phyloP scores from a whole-genome alignment of 2,329 filamentous ascomycete genomes.

The Tetracladium maxilliforme region DNA sequence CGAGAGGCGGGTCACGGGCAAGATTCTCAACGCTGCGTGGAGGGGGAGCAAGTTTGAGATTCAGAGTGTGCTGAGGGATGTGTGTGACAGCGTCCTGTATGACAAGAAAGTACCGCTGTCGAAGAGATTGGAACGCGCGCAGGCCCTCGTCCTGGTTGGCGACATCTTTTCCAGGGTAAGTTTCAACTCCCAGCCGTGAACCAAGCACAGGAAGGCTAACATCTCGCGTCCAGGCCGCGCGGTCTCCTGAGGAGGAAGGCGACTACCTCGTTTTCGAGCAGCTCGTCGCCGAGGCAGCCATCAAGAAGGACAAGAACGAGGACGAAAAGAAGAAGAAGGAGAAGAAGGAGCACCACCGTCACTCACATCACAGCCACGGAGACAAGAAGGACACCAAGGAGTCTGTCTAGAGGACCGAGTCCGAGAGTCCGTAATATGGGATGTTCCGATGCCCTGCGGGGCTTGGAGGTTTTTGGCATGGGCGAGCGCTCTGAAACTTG shows the following conservation, averaged over 20 bases:
- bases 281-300: constrained; percentile 87
- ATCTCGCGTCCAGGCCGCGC: constrained; percentile 47
- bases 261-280: constrained; percentile 99
- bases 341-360: constrained; percentile 19
- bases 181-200: constrained; percentile 3
- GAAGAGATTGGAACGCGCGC: constrained; percentile 82
- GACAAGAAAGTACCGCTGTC: constrained; percentile 60
- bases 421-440: no score
- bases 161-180: constrained; percentile 79
- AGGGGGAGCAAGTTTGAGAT: constrained; percentile 95
- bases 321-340: constrained; percentile 45
- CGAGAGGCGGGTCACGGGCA: constrained; percentile 88
- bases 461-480: no score
- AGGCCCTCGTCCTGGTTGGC: constrained; percentile 77
- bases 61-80: constrained; percentile 84
- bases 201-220: constrained; percentile 2
- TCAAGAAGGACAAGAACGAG: constrained; percentile 78
- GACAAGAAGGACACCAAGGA: constrained; percentile 6
- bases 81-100: constrained; percentile 78
- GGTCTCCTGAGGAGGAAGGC: constrained; percentile 89
- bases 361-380: constrained; percentile 10
- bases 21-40: constrained; percentile 96
- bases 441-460: no score
- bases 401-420: constrained; percentile 1
- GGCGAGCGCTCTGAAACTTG: no score